These are phyloP conservation scores for Rehmannia glutinosa DNA, from an alignment of 257 asterid genomes.

Conservation along the genomic window DNA sequence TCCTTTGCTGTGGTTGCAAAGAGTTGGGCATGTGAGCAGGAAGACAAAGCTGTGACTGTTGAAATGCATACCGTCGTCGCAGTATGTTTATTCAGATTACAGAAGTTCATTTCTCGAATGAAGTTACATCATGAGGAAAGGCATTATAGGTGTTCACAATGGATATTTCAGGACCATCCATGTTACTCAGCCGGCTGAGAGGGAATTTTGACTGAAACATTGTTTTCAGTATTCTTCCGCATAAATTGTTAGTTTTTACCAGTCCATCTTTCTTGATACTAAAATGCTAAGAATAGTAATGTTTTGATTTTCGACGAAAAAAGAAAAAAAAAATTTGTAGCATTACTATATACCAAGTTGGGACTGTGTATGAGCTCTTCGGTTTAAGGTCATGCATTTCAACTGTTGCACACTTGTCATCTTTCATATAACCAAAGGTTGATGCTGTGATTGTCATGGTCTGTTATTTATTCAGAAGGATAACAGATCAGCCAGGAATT, in stretches of 20 bases:
- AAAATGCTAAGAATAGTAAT: too few relatives aligned
- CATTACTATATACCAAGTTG: too few relatives aligned
- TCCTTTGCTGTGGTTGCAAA: neutral
- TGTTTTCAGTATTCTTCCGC: neutral
- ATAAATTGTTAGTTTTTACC: too few relatives aligned
- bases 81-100: conserved; percentile 2
- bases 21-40: neutral
- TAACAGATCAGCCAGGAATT: too few relatives aligned
- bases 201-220: neutral
- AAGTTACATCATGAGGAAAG: conserved; percentile 4
- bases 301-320: too few relatives aligned
- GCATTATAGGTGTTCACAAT: neutral
- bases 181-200: neutral
- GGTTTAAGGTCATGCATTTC: too few relatives aligned
- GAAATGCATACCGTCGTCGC: neutral
- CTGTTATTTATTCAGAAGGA: too few relatives aligned
- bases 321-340: too few relatives aligned
- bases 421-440: too few relatives aligned
- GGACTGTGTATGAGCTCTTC: too few relatives aligned
- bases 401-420: too few relatives aligned
- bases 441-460: too few relatives aligned
- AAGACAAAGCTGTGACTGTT: conserved; percentile 7
- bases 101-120: conserved; percentile 10
- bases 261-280: neutral
- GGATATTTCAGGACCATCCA: neutral